Evolutionary conservation across 2,329 filamentous ascomycete genomes (phyloP).

Genomic region (Trichoderma sp.): DNA sequence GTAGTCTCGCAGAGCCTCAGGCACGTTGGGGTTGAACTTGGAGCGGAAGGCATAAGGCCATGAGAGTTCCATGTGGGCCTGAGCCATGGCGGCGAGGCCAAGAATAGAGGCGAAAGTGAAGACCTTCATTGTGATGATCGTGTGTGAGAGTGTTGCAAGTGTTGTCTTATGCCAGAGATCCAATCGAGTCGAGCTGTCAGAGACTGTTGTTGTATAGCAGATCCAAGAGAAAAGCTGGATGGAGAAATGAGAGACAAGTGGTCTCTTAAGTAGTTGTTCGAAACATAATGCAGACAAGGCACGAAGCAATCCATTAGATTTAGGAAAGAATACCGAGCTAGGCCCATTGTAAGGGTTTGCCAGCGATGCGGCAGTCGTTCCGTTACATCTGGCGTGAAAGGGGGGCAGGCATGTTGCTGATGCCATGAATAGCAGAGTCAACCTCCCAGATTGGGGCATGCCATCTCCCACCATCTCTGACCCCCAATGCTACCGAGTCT

Average conservation of each 20-base stretch:
- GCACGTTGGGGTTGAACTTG: slow-evolving; percentile 51
- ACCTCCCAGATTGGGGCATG: neutral
- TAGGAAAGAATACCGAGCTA: neutral
- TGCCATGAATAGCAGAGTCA: neutral
- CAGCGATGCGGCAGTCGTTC: neutral
- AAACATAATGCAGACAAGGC: neutral
- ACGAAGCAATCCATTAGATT: neutral
- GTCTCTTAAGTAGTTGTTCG: neutral
- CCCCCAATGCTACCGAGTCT: neutral
- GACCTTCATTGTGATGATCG: slow-evolving; percentile 14
- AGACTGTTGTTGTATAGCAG: neutral
- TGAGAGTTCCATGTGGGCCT: slow-evolving; percentile 52
- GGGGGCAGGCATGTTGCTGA: neutral
- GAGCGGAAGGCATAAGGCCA: slow-evolving; percentile 50
- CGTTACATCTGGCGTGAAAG: neutral
- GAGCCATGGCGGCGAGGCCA: slow-evolving; percentile 12
- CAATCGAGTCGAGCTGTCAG: neutral
- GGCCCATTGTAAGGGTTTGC: neutral
- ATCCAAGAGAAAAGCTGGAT: neutral
- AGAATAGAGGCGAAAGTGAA: slow-evolving; percentile 15
- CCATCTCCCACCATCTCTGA: neutral
- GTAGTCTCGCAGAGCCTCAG: slow-evolving; percentile 57
- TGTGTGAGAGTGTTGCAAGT: neutral
- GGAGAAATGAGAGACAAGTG: neutral
- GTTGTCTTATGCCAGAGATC: neutral